These are phyloP conservation scores for Rosa chinensis DNA, from an alignment of 306 rosid genomes.

Conservation along the genomic window DNA sequence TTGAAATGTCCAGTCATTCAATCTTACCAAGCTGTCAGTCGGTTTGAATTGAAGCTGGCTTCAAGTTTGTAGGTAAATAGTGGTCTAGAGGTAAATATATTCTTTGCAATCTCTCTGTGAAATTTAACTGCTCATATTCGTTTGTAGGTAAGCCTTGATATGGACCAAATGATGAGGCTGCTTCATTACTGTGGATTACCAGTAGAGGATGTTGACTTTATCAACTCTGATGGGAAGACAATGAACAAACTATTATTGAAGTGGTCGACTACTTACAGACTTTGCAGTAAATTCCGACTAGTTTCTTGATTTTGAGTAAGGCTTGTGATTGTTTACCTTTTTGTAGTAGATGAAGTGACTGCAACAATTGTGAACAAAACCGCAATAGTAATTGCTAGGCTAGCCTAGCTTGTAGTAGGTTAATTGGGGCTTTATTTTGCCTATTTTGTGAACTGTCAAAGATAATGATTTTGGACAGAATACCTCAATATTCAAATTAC, in stretches of 20 bases:
- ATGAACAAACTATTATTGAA: constrained; percentile 83
- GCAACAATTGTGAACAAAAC: no score
- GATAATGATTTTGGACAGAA: no score
- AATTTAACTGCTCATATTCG: background rate
- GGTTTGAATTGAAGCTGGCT: background rate
- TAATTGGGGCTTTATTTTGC: no score
- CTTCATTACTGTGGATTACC: constrained; percentile 96
- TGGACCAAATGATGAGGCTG: constrained; percentile 95
- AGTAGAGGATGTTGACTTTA: constrained; percentile 76
- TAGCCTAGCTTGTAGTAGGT: no score
- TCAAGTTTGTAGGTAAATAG: background rate
- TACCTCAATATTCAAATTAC: no score
- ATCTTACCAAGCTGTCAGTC: background rate
- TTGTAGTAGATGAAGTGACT: no score
- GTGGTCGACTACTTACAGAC: constrained; percentile 28
- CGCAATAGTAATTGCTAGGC: no score
- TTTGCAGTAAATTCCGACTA: no score
- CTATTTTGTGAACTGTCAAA: no score
- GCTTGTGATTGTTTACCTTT: no score
- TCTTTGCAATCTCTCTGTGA: background rate
- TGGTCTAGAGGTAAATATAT: background rate
- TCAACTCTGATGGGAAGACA: constrained; percentile 88
- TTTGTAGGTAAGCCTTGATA: constrained; percentile 89
- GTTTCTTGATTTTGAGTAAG: no score
- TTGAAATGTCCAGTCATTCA: background rate